Evolutionary conservation across 306 rosid species (phyloP).

Genomic region (Dryas drummondii): DNA sequence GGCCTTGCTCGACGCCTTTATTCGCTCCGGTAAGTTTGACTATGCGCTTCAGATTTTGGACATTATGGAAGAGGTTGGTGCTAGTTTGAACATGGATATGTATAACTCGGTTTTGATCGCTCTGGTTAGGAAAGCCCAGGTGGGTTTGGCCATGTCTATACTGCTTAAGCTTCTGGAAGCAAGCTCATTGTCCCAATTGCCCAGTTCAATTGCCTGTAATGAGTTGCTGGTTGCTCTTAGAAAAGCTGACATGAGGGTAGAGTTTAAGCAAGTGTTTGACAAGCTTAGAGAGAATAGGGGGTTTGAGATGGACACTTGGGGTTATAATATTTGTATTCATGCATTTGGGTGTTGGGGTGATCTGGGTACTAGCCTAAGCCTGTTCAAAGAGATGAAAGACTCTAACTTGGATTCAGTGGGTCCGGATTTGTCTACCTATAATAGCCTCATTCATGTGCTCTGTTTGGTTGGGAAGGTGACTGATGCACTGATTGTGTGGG

Average conservation of each 20-base stretch:
- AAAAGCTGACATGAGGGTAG: constrained; percentile 58
- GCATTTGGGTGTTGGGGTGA: constrained; percentile 93
- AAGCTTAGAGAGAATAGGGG: constrained; percentile 41
- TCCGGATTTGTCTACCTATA: constrained; percentile 80
- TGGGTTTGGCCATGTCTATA: constrained; percentile 62
- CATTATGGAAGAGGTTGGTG: constrained; percentile 44
- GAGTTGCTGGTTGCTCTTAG: constrained; percentile 63
- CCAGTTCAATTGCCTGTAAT: constrained; percentile 46
- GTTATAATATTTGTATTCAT: constrained; percentile 69
- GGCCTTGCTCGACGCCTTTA: constrained; percentile 49
- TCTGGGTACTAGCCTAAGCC: constrained; percentile 50
- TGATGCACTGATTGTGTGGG: constrained; percentile 68
- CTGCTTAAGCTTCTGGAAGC: constrained; percentile 51
- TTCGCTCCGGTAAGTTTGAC: constrained; percentile 44
- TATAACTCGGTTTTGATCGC: constrained; percentile 59
- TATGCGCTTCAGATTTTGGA: constrained; percentile 55
- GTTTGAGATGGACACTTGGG: constrained; percentile 53
- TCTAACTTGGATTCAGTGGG: constrained; percentile 26
- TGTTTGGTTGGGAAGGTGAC: constrained; percentile 69
- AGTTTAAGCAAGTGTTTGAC: constrained; percentile 56
- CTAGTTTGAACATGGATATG: constrained; percentile 33
- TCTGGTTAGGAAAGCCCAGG: constrained; percentile 52
- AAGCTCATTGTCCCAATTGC: constrained; percentile 5
- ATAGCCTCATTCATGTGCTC: constrained; percentile 62
- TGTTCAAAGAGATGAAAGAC: constrained; percentile 67